Evolutionary conservation across 2,329 filamentous ascomycete genomes (phyloP).

Genomic region (Pseudogymnoascus sp.): DNA sequence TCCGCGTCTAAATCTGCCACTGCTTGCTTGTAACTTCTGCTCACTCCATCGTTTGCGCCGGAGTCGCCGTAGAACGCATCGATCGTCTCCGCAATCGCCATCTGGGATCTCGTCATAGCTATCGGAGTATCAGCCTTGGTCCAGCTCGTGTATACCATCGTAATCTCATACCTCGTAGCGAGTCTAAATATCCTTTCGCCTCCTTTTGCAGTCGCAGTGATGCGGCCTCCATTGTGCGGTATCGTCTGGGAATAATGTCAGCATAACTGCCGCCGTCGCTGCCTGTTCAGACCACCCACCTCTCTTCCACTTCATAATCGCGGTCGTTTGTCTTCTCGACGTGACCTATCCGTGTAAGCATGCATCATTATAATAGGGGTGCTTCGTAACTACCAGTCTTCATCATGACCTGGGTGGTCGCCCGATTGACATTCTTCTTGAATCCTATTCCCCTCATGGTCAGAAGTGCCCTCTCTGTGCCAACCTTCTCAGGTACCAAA

Average conservation of each 20-base stretch:
- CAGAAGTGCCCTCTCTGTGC: not conserved
- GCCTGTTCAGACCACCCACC: slow-evolving; percentile 39
- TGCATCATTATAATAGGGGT: not conserved
- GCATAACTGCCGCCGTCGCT: slow-evolving; percentile 9
- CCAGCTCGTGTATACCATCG: not conserved
- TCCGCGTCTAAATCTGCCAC: slow-evolving; percentile 97
- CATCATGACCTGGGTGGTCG: slow-evolving; percentile 99
- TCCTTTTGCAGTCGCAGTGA: slow-evolving; percentile 91
- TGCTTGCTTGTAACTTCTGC: slow-evolving; percentile 94
- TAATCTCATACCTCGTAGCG: slow-evolving; percentile 61
- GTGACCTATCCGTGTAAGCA: slow-evolving; percentile 53
- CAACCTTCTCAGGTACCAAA: not conserved
- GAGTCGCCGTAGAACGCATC: slow-evolving; percentile 98
- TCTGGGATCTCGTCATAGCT: slow-evolving; percentile 99
- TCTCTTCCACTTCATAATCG: slow-evolving; percentile 96
- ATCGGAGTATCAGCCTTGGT: slow-evolving; percentile 11
- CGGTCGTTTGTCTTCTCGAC: slow-evolving; percentile 98
- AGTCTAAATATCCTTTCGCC: slow-evolving; percentile 96
- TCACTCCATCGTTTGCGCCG: slow-evolving; percentile 89
- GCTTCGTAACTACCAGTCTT: slow-evolving; percentile 65
- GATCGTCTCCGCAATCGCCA: slow-evolving; percentile 98
- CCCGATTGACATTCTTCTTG: slow-evolving; percentile 97
- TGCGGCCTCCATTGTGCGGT: slow-evolving; percentile 94
- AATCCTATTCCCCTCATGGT: slow-evolving; percentile 47
- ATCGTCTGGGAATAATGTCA: slow-evolving; percentile 49